Evolutionary conservation across 2,329 filamentous ascomycete genomes (phyloP), one percentile per base, ranked within the genome.

Genomic region (Davidsoniella eucalypti): DNA sequence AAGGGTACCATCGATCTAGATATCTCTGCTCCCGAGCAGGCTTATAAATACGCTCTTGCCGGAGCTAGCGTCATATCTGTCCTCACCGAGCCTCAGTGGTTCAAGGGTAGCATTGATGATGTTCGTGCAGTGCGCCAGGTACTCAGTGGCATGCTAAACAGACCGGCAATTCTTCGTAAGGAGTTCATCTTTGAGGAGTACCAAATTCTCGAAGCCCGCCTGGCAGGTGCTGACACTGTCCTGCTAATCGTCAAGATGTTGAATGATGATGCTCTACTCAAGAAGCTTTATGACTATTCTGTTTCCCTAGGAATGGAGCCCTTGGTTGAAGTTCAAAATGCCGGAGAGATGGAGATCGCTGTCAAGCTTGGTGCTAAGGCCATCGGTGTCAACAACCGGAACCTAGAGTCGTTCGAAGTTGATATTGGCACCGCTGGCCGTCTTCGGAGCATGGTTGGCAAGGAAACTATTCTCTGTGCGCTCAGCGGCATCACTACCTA

Each of bases 171-270:
- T 10, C 69, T 98, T 26, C 80, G 93, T 21, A 98, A 98, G 62
- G 92, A 98, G 58, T 98, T 98, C 60, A 80, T 98, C 39, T 98
- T 96, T 60, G 88, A 96, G 43, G 87, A 96, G 63, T 98, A 98
- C 61, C 92, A 98, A 64, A 96, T 98, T 49, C 72, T 98, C 5
- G 92, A 98, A 65, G 92, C 88, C 25, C 76, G 93, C 44, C 69
- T 98, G 51, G 87, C 90, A 10, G 92, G 92, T 56, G 92, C 92
- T 6, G 90, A 98, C 64, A 95, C 90, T 0, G 82, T 98, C 16
- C 71, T 98, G 23, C 74, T 98, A 17, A 98, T 98, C 57, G 92
- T 98, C 47, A 98, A 98, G 70, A 98, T 98, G 92, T 76, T 98
- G 9, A 82, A 90, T 54, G 68, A 75, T 23, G 76, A 78, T 25